phyloP scores from a whole-genome alignment of 306 rosid species.

The Begonia fuchsioides region DNA sequence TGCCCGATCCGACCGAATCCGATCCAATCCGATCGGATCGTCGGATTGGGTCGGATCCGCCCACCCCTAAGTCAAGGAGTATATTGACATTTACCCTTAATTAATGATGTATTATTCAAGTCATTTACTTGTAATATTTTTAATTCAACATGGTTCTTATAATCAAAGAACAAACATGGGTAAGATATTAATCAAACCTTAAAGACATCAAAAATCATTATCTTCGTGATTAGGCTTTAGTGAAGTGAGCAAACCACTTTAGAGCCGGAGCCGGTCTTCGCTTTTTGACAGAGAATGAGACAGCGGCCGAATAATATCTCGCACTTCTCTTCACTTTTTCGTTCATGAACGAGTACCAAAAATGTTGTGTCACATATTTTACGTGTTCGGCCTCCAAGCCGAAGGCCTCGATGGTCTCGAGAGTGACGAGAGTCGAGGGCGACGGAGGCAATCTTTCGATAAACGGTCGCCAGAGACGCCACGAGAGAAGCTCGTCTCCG shows the following conservation, averaged over 20 bases:
- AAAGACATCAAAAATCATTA: constrained; percentile 23
- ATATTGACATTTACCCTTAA: too few species aligned
- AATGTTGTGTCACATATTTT: constrained; percentile 84
- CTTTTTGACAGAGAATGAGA: constrained; percentile 65
- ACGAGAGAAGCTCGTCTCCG: constrained; percentile 82
- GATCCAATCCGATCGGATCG: too few species aligned
- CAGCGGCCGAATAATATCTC: constrained; percentile 71
- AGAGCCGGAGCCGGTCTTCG: constrained; percentile 76
- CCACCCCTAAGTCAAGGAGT: too few species aligned
- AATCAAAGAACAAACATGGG: too few species aligned
- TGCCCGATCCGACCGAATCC: too few species aligned
- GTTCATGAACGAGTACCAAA: constrained; percentile 75
- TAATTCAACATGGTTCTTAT: too few species aligned
- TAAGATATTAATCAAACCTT: too few species aligned
- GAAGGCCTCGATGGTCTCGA: constrained; percentile 76
- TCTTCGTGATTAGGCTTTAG: constrained; percentile 84
- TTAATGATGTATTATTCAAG: too few species aligned
- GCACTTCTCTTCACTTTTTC: constrained; percentile 88
- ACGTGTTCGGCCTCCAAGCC: constrained; percentile 74
- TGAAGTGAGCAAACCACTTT: constrained; percentile 76
- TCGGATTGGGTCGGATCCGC: too few species aligned
- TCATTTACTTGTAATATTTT: too few species aligned
- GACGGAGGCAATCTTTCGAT: constrained; percentile 68
- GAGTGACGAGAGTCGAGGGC: constrained; percentile 54
- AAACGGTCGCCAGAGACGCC: constrained; percentile 79